Evolutionary conservation across 2,329 filamentous ascomycete species (phyloP), one percentile per base, ranked within the genome.

Genomic region (Trichoderma breve): DNA sequence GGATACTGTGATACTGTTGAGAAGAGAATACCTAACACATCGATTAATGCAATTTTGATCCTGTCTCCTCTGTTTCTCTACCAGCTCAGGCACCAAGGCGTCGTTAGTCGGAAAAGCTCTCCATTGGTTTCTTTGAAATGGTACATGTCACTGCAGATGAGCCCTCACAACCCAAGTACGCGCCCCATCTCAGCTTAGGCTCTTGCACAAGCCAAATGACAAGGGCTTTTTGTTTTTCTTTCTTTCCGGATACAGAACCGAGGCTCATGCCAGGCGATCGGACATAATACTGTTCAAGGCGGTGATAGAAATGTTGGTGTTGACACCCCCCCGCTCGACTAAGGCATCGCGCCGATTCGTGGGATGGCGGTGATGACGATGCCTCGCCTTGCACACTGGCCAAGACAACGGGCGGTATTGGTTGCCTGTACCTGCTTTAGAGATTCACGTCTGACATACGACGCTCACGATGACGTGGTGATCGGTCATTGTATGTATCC

Each of bases 131-230:
- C 6, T 6, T 21, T 14, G 11, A 53, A 53, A 6, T 43, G 3
- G 18, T 24, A 24, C 47, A 24, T 53, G n/a, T 21, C 43, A 53
- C 21, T 51, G 24, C n/a, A 21, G n/a, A 21, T 8, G 18, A 47
- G 3, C 5, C 1, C 4, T 47, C 43, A 6, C 32, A 36, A 36
- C 26, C 21, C 15, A 12, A 24, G 24, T 24, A 24, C 24, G 24
- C 24, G 12, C n/a, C 43, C 39, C n/a, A 21, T 62, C 67, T 61
- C 39, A 36, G 39, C 36, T 70, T 30, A 21, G n/a, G 39, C 39
- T 36, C 26, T 72, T 72, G 57, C 71, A 72, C 71, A 43, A 69
- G 71, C 71, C 32, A 60, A 63, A 70, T 43, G 55, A 61, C 65
- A 62, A 53, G 65, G 58, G 47, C n/a, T 30, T 47, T 28, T 36